Conservation (phyloP, 805 yeast genomes). For the Barnettozyma pratensis region DNA sequence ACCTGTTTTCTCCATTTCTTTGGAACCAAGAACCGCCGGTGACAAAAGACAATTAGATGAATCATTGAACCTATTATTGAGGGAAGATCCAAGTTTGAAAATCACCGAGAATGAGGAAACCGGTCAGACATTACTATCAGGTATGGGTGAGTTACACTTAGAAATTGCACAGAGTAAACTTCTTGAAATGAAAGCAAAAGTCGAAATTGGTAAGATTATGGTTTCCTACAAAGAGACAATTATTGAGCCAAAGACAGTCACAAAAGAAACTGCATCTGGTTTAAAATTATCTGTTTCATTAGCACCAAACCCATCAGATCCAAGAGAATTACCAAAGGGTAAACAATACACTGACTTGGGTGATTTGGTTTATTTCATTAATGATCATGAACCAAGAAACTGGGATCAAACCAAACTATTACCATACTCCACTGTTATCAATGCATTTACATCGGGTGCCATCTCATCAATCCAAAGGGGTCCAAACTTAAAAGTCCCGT, state of each 20-base stretch:
- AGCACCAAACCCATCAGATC: constrained; percentile 28
- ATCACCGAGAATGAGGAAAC: constrained; percentile 73
- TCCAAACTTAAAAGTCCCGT: constrained; percentile 45
- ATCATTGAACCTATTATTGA: constrained; percentile 58
- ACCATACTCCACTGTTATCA: constrained; percentile 45
- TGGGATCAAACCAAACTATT: constrained; percentile 35
- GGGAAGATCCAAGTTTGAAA: constrained; percentile 87
- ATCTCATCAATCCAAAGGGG: constrained; percentile 62
- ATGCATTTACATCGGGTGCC: constrained; percentile 52
- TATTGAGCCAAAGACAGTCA: constrained; percentile 9
- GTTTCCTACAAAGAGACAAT: constrained; percentile 85
- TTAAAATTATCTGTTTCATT: constrained; percentile 26
- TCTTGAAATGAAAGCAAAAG: constrained; percentile 78
- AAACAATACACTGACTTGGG: constrained; percentile 26
- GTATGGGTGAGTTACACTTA: constrained; percentile 96
- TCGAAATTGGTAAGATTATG: constrained; percentile 75
- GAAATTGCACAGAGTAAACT: constrained; percentile 81
- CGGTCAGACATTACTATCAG: constrained; percentile 84
- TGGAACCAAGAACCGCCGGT: constrained; percentile 80
- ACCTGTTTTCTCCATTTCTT: constrained; percentile 81
- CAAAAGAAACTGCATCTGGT: constrained; percentile 20
- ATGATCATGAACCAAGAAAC: constrained; percentile 24
- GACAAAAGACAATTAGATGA: constrained; percentile 71
- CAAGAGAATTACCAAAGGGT: constrained; percentile 21
- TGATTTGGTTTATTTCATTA: constrained; percentile 31